Evolutionary conservation across 2,329 filamentous ascomycete species (phyloP), one percentile per base, ranked within the genome.

Genomic region (Neocatenulostroma microsporum): DNA sequence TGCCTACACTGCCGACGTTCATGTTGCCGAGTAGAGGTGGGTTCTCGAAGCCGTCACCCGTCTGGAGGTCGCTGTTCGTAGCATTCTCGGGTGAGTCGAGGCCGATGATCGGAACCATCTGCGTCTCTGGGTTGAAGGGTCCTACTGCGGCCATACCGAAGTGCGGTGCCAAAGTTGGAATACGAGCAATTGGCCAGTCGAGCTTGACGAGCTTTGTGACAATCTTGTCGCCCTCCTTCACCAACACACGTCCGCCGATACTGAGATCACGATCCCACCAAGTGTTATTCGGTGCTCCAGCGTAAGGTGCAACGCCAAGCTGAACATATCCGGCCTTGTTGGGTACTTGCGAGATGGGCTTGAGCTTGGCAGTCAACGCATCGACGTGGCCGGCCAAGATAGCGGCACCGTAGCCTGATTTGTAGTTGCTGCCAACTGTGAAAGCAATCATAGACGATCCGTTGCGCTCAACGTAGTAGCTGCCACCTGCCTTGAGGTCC

Each of bases 181-280:
- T 83, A 43, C 83, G 78, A 30, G 91, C 91, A 65, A 98, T 87
- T 2, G 91, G 89, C 85, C 88, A 95, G 58, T 82, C 84, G 34
- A 96, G 70, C 67, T 94, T 94, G 44, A 95, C 88, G 30, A 96
- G 72, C 66, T 80, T 84, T 20, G 76, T 79, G 15, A 74, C 70
- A 23, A 93, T 85, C 72, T 89, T 93, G 48, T 82, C 82, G 2
- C 76, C 64, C 50, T 94, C 80, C 46, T 80, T 83, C 30, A 96
- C 80, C 32, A 96, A 70, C 3, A 96, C 89, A 29, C 87, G 74
- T 25, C 91, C 91, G 46, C 87, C 91, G 51, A 96, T 83, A 47
- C 84, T 81, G 34, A 98, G 73, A 61, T 98, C 91, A 24, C 91
- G 78, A 61, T 96, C 91, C 89, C 88, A 96, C 91, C 91, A 96